Conservation (phyloP, 1,139 yeast genomes). For the Wickerhamomyces sp. region DNA sequence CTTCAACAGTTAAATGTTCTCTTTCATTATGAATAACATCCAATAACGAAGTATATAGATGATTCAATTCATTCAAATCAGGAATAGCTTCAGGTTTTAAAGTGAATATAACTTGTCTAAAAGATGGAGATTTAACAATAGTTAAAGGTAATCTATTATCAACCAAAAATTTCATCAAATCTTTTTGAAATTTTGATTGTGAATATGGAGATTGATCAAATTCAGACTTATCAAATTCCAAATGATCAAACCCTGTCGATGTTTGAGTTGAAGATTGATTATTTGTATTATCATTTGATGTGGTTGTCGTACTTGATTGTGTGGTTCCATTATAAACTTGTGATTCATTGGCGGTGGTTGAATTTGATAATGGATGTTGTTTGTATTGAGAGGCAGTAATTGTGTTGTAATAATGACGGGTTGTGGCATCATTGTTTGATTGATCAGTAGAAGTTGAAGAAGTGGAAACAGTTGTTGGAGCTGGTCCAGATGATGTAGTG, state of each 20-base stretch:
- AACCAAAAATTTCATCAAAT: conserved; percentile 43
- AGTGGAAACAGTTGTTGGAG: background rate
- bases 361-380: conserved; percentile 3
- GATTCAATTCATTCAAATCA: conserved; percentile 44
- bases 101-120: conserved; percentile 48
- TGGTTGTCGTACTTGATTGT: background rate
- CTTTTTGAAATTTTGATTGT: conserved; percentile 45
- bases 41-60: conserved; percentile 40
- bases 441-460: background rate
- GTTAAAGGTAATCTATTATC: conserved; percentile 48
- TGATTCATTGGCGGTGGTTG: background rate
- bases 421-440: conserved; percentile 5
- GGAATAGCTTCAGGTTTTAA: conserved; percentile 43
- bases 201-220: conserved; percentile 43
- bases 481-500: background rate
- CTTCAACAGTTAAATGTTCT: background rate
- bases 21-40: conserved; percentile 36
- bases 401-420: conserved; percentile 17
- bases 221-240: conserved; percentile 21
- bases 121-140: conserved; percentile 45
- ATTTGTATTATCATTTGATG: background rate
- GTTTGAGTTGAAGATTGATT: conserved; percentile 3
- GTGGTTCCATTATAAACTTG: no score
- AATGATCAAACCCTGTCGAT: conserved; percentile 25
- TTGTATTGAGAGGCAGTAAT: conserved; percentile 14